These are phyloP conservation scores for Tritrichomonas musculus DNA, from an alignment of 208 protist genomes.

Conservation along the genomic window DNA sequence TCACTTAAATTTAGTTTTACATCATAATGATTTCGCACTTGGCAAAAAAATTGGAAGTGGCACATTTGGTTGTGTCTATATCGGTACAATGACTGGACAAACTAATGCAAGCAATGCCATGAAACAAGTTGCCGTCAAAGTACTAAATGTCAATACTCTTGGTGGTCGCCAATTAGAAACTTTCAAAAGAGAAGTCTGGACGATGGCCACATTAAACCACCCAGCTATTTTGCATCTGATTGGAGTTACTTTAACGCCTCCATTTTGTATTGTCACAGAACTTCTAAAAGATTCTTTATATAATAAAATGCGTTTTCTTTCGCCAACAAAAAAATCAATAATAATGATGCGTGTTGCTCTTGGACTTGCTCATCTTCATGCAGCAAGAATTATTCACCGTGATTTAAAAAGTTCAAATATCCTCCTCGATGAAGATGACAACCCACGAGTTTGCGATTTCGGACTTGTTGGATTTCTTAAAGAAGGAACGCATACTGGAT, in stretches of 20 bases:
- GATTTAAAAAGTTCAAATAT: constrained; percentile 54
- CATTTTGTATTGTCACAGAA: constrained; percentile 30
- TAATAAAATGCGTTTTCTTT: background rate
- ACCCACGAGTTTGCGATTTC: background rate
- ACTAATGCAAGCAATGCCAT: background rate
- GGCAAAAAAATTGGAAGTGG: background rate
- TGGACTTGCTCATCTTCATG: constrained; percentile 54
- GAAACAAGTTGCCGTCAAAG: background rate
- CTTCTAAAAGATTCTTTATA: background rate
- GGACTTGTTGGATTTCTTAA: background rate
- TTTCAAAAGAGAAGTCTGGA: constrained; percentile 16
- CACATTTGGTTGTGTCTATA: background rate
- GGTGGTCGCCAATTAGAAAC: background rate
- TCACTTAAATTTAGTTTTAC: background rate
- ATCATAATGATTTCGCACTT: background rate
- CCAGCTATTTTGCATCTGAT: background rate
- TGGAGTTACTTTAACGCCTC: background rate
- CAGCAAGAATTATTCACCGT: constrained; percentile 50
- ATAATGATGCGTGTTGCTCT: constrained; percentile 44
- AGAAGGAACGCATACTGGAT: background rate
- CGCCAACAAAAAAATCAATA: background rate
- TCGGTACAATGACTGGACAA: background rate
- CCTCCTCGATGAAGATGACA: constrained; percentile 36
- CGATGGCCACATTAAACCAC: background rate
- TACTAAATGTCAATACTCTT: background rate